phyloP scores from a whole-genome alignment of 2,329 filamentous ascomycete species.

The Teratosphaeria pseudoeucalypti region DNA sequence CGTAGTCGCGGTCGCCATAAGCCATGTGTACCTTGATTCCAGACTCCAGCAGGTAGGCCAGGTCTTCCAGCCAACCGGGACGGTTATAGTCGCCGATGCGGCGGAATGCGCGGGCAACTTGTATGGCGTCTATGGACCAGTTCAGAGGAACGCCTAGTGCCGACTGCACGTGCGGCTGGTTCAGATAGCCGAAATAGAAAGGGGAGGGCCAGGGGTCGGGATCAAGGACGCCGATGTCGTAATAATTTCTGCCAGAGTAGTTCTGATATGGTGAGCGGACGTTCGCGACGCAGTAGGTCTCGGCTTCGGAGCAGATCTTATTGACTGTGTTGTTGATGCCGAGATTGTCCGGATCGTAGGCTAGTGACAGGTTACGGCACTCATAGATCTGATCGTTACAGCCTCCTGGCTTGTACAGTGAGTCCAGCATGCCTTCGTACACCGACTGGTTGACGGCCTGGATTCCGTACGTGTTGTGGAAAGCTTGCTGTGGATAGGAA shows the following conservation, averaged over 20 bases:
- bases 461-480: constrained; percentile 56
- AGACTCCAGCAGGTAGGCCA: constrained; percentile 16
- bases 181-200: constrained; percentile 33
- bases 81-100: constrained; percentile 12
- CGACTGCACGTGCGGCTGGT: constrained; percentile 32
- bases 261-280: constrained; percentile 7
- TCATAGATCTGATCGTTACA: constrained; percentile 40
- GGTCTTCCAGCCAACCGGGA: constrained; percentile 10
- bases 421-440: constrained; percentile 23
- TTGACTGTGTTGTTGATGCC: constrained; percentile 30
- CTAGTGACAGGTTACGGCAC: constrained; percentile 39
- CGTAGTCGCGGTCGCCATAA: constrained; percentile 21
- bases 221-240: constrained; percentile 14
- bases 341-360: constrained; percentile 41
- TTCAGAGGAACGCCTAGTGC: constrained; percentile 40
- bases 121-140: constrained; percentile 25
- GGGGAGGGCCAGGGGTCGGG: constrained; percentile 14
- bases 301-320: constrained; percentile 28
- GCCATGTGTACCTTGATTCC: constrained; percentile 18
- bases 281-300: constrained; percentile 8
- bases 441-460: constrained; percentile 42
- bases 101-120: constrained; percentile 4
- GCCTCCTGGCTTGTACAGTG: constrained; percentile 42
- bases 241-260: constrained; percentile 8
- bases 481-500: constrained; percentile 45